Base-by-base conservation (phyloP, 768 basidiomycete species). In the Amyloporia xantha region DNA sequence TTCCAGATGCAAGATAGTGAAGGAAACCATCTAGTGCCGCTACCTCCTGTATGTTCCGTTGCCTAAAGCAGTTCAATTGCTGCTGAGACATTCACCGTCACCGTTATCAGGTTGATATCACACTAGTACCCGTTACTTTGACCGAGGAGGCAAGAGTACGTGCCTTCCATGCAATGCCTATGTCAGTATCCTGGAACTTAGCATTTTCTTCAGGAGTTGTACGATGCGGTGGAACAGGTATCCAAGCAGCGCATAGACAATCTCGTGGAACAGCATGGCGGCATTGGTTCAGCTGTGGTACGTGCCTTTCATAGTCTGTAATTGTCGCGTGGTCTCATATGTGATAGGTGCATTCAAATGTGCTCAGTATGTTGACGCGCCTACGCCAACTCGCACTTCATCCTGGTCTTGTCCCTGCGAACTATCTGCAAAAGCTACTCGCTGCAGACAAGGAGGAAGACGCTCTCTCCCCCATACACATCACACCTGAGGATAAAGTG, bases 301-400 rank as follows among this genome's bases (percentile, higher is more conserved):
- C 10, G 64, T 48, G 13, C 49, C 12, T 24, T 4, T 39, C 27
- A 28, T 9, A 26, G 13, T 19, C 28, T 6, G 33, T 9, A 10
- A 23, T 26, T 7, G 25, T 30, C 19, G 19, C 6, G 9, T 39
- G n/a, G 25, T 4, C 23, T 42, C 30, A 33, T 23, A 9, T 40
- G 5, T 2, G 11, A 41, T 52, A 88, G 85, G 72, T 79, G 0
- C 78, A 82, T 49, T 78, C 79, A 1, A 83, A 84, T 56, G 79
- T 89, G 12, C 65, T 91, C 30, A 83, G 84, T 52, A 81, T 92
- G 75, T 75, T 92, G n/a, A 91, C 89, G 6, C 84, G 91, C 15
- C 71, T 94, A 63, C 79, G 91, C 25, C 91, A 94, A 65, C 68
- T 92, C 17, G 84, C 77, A 15, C 75, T 91, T 21, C 88, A 93